Conservation (phyloP, 1,284 basidiomycete species). For the Trichosporon faecale region DNA sequence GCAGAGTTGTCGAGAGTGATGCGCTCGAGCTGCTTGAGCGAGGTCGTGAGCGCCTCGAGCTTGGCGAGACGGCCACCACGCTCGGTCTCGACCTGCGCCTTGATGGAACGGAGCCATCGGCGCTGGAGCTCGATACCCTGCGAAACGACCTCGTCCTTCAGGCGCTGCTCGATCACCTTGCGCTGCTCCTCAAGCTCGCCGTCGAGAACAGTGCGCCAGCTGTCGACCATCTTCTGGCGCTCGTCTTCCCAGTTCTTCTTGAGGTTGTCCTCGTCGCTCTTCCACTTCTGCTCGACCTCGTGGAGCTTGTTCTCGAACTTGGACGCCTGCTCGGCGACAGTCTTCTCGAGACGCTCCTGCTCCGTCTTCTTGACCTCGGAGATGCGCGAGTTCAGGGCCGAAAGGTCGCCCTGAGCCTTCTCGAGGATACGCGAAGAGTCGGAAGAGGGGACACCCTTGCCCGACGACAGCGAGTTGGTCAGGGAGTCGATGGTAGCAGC, state of each 20-base stretch:
- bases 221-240: conserved; percentile 67
- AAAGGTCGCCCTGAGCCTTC: conserved; percentile 76
- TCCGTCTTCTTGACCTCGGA: conserved; percentile 80
- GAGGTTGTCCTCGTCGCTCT: conserved; percentile 82
- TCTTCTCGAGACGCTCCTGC: conserved; percentile 68
- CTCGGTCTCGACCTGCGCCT: conserved; percentile 92
- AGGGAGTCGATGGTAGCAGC: conserved; percentile 92
- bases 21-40: conserved; percentile 85
- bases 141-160: conserved; percentile 91
- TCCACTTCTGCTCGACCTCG: conserved; percentile 78
- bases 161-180: conserved; percentile 86
- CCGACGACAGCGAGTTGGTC: conserved; percentile 67
- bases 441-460: conserved; percentile 63
- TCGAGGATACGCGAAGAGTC: conserved; percentile 59
- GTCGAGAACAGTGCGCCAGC: conserved; percentile 83
- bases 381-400: conserved; percentile 71
- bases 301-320: conserved; percentile 82
- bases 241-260: conserved; percentile 78
- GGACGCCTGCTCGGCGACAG: conserved; percentile 74
- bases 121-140: conserved; percentile 97
- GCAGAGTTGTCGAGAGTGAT: conserved; percentile 86
- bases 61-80: conserved; percentile 92
- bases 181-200: conserved; percentile 83
- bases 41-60: conserved; percentile 85
- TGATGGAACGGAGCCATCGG: conserved; percentile 93